Conservation (phyloP, 129 eudicot species). For the Ambrosia artemisiifolia region DNA sequence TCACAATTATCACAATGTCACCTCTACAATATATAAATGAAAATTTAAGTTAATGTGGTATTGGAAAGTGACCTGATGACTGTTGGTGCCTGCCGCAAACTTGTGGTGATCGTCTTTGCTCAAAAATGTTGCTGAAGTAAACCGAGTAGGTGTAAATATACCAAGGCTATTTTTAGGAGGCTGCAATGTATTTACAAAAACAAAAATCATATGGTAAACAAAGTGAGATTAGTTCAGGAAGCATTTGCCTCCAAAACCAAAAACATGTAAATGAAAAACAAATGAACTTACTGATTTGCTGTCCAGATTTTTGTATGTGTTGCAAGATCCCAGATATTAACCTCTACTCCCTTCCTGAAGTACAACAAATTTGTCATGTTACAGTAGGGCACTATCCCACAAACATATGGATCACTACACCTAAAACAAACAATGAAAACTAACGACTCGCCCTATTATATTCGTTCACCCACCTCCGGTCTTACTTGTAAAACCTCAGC, state of each 20-base stretch:
- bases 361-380: constrained; percentile 8
- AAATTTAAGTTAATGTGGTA: not conserved
- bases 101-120: constrained; percentile 85
- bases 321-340: constrained; percentile 92
- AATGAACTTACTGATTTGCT: constrained; percentile 74
- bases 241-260: not conserved
- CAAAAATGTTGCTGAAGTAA: constrained; percentile 86
- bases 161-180: constrained; percentile 90
- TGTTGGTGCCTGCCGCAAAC: constrained; percentile 82
- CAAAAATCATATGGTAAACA: constrained; percentile 1
- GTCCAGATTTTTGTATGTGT: constrained; percentile 62
- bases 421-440: too few species aligned
- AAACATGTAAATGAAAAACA: not conserved
- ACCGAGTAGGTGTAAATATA: constrained; percentile 87
- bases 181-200: constrained; percentile 40
- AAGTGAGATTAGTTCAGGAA: constrained; percentile 2
- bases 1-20: not conserved
- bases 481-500: too few species aligned
- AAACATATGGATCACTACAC: too few species aligned
- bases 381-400: too few species aligned
- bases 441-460: too few species aligned
- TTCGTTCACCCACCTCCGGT: too few species aligned
- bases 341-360: constrained; percentile 87
- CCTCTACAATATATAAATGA: not conserved
- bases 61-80: constrained; percentile 62